Percentiles rank a stretch among this genome's conserved stretches.
These are phyloP conservation scores for Cryphonectria radicalis DNA, from an alignment of 2,329 filamentous ascomycete genomes.

Conservation along the genomic window DNA sequence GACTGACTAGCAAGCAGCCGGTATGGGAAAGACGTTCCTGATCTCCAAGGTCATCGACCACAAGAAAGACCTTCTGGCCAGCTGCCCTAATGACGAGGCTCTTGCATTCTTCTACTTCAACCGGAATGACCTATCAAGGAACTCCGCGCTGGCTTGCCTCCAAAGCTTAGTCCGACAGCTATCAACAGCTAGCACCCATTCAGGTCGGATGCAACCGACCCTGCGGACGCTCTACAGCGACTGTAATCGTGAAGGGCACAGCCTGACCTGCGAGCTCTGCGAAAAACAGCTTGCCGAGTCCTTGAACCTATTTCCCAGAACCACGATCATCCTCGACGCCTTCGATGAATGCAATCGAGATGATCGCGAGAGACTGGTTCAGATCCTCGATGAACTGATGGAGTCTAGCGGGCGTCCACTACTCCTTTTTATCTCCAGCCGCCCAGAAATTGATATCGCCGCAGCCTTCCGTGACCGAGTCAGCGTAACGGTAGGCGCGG, in stretches of 20 bases:
- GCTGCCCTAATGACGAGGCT: slow-evolving; percentile 29
- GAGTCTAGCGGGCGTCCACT: slow-evolving; percentile 33
- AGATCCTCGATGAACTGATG: slow-evolving; percentile 35
- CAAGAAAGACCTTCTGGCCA: slow-evolving; percentile 12
- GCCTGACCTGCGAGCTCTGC: slow-evolving; percentile 30
- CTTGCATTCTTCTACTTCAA: slow-evolving; percentile 44
- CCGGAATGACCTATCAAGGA: slow-evolving; percentile 35
- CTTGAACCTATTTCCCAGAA: slow-evolving; percentile 36
- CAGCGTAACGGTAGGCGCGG: slow-evolving; percentile 36
- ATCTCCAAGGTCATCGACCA: slow-evolving; percentile 30
- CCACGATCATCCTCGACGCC: slow-evolving; percentile 42
- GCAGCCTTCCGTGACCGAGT: slow-evolving; percentile 29
- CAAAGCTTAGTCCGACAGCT: slow-evolving; percentile 39
- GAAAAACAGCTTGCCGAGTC: slow-evolving; percentile 33
- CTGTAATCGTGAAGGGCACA: slow-evolving; percentile 4
- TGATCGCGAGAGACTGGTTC: slow-evolving; percentile 35
- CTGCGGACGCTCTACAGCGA: slow-evolving; percentile 19
- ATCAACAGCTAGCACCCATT: slow-evolving; percentile 29
- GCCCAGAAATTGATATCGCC: slow-evolving; percentile 38
- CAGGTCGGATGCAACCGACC: slow-evolving; percentile 16
- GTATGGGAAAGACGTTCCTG: slow-evolving; percentile 31
- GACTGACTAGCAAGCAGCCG: slow-evolving; percentile 27
- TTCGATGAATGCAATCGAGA: slow-evolving; percentile 41
- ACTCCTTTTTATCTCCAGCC: slow-evolving; percentile 42
- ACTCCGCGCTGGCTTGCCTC: slow-evolving; percentile 38